Conservation (phyloP, 495 filamentous ascomycete genomes). For the Hypoxylon rickii region DNA sequence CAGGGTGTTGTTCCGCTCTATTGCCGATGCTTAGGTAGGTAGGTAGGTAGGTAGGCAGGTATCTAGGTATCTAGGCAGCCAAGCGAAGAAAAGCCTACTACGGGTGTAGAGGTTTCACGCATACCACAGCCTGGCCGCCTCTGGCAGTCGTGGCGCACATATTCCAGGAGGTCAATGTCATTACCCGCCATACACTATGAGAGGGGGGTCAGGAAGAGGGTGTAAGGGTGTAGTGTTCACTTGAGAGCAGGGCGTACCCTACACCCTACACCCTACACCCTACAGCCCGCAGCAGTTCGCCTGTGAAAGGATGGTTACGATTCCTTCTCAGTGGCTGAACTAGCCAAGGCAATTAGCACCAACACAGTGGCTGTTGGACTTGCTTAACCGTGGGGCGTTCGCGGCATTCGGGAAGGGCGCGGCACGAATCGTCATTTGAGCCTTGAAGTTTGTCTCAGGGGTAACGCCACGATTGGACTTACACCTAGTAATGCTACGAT, state of each 20-base stretch:
- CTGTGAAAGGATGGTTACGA: slow-evolving; percentile 1
- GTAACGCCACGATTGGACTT: slow-evolving; percentile 1
- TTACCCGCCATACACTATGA: slow-evolving; percentile 2
- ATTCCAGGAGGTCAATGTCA: slow-evolving; percentile 6
- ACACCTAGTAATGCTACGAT: not conserved
- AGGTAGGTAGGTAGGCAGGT: too few relatives aligned
- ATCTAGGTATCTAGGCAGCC: too few relatives aligned
- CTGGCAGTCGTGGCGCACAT: slow-evolving; percentile 1
- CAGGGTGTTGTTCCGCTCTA: slow-evolving; percentile 8
- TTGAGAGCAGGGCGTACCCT: slow-evolving; percentile 12
- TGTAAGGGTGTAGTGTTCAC: slow-evolving; percentile 9
- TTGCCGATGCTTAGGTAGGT: slow-evolving; percentile 15
- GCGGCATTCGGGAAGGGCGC: slow-evolving; percentile 1
- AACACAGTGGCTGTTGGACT: slow-evolving; percentile 3
- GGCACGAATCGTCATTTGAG: too few relatives aligned
- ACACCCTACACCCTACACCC: too few relatives aligned
- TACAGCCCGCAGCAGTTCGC: slow-evolving; percentile 9
- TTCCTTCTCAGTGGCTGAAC: slow-evolving; percentile 20
- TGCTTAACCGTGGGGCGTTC: not conserved
- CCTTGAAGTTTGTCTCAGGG: slow-evolving; percentile 19
- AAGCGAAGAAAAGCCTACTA: slow-evolving; percentile 5
- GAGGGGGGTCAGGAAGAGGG: not conserved
- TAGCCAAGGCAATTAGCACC: slow-evolving; percentile 4
- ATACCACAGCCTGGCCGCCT: not conserved
- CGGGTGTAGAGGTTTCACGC: slow-evolving; percentile 2